A percentile compares a stretch with the other conserved stretches of the same genome.
Conservation (phyloP, 306 rosid species). For the Sesbania bispinosa region DNA sequence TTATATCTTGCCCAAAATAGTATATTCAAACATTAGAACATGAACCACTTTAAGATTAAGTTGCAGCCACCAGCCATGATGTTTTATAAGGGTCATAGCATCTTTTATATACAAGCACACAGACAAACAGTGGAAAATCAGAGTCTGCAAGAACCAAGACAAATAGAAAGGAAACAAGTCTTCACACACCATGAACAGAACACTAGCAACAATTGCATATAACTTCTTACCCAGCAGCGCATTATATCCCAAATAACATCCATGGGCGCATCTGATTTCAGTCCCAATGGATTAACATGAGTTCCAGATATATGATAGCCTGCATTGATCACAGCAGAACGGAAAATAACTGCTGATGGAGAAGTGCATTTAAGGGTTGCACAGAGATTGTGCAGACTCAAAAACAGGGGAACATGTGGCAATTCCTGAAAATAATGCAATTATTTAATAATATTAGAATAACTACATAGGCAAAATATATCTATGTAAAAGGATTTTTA, state of each 20-base stretch:
- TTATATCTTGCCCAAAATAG: not conserved
- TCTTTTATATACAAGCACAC: not conserved
- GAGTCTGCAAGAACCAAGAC: not conserved
- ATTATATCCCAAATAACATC: constrained; percentile 83
- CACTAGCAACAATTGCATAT: not conserved
- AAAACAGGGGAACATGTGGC: constrained; percentile 68
- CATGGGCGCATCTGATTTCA: constrained; percentile 86
- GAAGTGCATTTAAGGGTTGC: constrained; percentile 85
- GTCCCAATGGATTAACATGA: constrained; percentile 78
- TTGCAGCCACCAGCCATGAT: too few species aligned
- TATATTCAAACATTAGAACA: not conserved
- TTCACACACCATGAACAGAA: not conserved
- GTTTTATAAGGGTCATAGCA: not conserved
- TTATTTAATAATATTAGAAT: not conserved
- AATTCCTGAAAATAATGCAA: constrained; percentile 52
- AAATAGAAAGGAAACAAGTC: not conserved
- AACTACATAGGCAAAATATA: not conserved
- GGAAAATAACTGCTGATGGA: constrained; percentile 71
- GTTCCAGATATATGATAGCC: constrained; percentile 80
- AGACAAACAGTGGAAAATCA: not conserved
- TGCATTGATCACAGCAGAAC: constrained; percentile 80
- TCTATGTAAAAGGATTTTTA: not conserved
- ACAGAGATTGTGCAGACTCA: constrained; percentile 78
- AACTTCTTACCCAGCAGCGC: constrained; percentile 76
- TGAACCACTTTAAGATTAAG: not conserved